Evolutionary conservation across 495 filamentous ascomycete species (phyloP).

Genomic region (Trichoderma reesei): DNA sequence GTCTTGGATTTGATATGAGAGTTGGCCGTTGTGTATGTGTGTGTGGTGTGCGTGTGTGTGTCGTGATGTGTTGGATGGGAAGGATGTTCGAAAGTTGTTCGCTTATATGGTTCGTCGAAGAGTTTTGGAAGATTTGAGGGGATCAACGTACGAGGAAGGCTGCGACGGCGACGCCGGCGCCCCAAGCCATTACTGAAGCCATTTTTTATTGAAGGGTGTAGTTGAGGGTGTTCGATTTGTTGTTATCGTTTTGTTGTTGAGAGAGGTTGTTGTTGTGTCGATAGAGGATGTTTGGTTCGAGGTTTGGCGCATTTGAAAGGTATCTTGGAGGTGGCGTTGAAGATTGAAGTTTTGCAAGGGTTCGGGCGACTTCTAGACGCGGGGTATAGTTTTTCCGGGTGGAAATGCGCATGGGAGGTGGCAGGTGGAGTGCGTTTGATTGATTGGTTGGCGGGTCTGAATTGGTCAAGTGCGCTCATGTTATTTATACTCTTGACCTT

Average conservation of each 20-base stretch:
- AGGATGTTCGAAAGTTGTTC: background rate
- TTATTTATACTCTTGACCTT: background rate
- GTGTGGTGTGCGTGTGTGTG: background rate
- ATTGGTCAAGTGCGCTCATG: background rate
- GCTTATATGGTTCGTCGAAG: background rate
- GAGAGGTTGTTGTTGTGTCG: no score
- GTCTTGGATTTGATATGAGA: background rate
- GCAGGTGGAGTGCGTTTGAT: background rate
- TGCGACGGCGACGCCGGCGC: constrained; percentile 63
- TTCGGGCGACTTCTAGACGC: background rate
- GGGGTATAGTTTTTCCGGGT: background rate
- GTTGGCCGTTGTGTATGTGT: background rate
- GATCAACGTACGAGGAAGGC: constrained; percentile 59
- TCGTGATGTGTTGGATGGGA: background rate
- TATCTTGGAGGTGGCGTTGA: no score
- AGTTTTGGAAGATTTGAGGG: background rate
- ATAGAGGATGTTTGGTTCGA: no score
- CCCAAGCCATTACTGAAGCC: constrained; percentile 66
- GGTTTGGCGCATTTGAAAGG: background rate
- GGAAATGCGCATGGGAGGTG: background rate
- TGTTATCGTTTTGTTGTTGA: no score
- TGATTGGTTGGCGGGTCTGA: background rate
- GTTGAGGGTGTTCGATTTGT: background rate
- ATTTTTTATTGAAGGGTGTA: constrained; percentile 35
- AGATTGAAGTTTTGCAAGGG: background rate